Evolutionary conservation across 345 rosid genomes (phyloP).

Genomic region (Odontarrhena argentea): DNA sequence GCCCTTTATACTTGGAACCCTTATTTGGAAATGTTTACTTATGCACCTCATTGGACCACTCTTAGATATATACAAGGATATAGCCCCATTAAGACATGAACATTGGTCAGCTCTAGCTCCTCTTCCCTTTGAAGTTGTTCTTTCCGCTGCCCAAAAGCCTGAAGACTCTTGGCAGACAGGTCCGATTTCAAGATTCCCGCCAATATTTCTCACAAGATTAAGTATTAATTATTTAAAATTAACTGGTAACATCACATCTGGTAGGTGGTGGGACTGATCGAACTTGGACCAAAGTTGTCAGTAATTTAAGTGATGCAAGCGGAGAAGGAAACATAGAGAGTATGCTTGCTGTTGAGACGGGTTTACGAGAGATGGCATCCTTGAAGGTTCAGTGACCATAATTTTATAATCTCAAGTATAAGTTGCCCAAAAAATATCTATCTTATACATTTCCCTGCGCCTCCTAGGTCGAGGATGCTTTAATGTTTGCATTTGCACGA

Average conservation of each 20-base stretch:
- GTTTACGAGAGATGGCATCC: conserved; percentile 88
- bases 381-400: conserved; percentile 61
- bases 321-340: conserved; percentile 97
- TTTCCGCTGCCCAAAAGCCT: conserved; percentile 94
- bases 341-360: conserved; percentile 98
- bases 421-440: neutral
- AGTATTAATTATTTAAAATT: neutral
- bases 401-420: neutral
- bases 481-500: conserved; percentile 61
- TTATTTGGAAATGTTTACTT: conserved; percentile 19
- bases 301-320: conserved; percentile 76
- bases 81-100: conserved; percentile 76
- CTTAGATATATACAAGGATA: conserved; percentile 71
- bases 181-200: neutral
- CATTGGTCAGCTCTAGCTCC: conserved; percentile 98
- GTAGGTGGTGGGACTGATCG: conserved; percentile 50
- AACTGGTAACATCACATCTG: conserved; percentile 31
- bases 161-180: conserved; percentile 80
- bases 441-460: conserved; percentile 2
- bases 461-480: conserved; percentile 88
- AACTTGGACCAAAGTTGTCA: conserved; percentile 63
- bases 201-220: neutral
- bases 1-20: neutral
- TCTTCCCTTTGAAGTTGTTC: conserved; percentile 93
- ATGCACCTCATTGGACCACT: conserved; percentile 15